These are phyloP conservation scores for Fusarium cyanostomum DNA, from an alignment of 2,329 filamentous ascomycete species.

Conservation along the genomic window DNA sequence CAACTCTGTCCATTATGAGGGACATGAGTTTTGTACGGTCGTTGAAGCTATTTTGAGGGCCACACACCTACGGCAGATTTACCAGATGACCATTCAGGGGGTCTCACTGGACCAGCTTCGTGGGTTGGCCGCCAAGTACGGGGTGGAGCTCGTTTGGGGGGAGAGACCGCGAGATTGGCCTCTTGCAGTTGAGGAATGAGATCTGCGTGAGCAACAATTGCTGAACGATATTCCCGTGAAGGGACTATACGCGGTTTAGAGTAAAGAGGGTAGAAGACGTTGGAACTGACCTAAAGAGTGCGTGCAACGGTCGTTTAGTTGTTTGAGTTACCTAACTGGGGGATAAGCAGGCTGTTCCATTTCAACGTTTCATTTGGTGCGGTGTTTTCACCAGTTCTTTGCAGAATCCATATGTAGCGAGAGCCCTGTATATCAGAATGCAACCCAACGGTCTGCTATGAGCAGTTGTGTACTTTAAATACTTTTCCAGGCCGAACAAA, in stretches of 20 bases:
- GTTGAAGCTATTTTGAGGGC: conserved; percentile 45
- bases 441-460: background rate
- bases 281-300: background rate
- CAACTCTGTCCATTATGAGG: conserved; percentile 44
- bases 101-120: conserved; percentile 45
- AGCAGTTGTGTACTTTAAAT: background rate
- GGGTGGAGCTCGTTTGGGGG: conserved; percentile 46
- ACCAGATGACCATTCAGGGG: conserved; percentile 47
- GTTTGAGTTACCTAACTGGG: background rate
- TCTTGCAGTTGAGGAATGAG: conserved; percentile 31
- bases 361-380: background rate
- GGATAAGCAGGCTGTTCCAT: background rate
- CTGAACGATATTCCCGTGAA: background rate
- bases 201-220: background rate
- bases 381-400: background rate
- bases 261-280: background rate
- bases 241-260: background rate
- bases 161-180: conserved; percentile 47
- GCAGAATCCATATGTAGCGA: background rate
- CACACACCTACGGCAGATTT: conserved; percentile 47
- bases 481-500: background rate
- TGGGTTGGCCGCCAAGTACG: conserved; percentile 31
- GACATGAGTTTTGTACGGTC: conserved; percentile 43
- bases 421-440: background rate
- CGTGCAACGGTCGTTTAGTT: background rate